Evolutionary conservation across 805 yeast genomes (phyloP), one percentile per base, ranked within the genome.

Genomic region (Monosporozyma siamensis): DNA sequence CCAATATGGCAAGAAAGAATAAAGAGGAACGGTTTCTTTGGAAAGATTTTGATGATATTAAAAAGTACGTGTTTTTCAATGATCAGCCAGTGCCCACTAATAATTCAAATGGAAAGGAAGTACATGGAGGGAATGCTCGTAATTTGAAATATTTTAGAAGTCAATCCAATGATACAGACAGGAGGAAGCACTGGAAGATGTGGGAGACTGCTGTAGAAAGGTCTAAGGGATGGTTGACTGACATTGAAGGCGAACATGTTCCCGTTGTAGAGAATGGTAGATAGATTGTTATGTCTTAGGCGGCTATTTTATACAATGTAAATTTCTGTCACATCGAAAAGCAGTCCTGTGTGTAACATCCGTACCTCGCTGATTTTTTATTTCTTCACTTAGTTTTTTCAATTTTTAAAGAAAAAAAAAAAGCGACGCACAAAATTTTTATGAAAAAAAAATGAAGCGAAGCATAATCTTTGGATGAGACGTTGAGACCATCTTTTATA

Each of bases 21-120:
- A 66, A 77, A 11, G 64, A 68, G 20, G 76, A 78, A 17, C 73
- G 84, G 44, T 66, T 69, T 35, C 62, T 87, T 38, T 89, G 96
- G 95, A 71, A 70, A 44, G 75, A 78, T 51, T 66, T 88, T 48
- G 80, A 75, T 41, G 95, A 88, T 46, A 82, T 84, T 35, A 68
- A 80, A 64, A 89, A 95, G 47, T 88, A 87, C 62, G 96, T 92
- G 34, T 87, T 87, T 67, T 89, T 82, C 68, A 96, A 96, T 61
- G 97, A 97, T 2, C 26, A 32, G 4, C n/a, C 6, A 18, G 20
- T 10, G 1, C 3, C 22, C 3, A 18, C 4, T 3, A 15, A 3
- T 11, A 20, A 4, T 3, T 11, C n/a, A 11, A 32, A 18, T 65
- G 56, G 47, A 27, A 39, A 49, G 21, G 47, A 51, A 4, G 4